phyloP scores from a whole-genome alignment of 208 protist species.

The Tetramitus jugosus region DNA sequence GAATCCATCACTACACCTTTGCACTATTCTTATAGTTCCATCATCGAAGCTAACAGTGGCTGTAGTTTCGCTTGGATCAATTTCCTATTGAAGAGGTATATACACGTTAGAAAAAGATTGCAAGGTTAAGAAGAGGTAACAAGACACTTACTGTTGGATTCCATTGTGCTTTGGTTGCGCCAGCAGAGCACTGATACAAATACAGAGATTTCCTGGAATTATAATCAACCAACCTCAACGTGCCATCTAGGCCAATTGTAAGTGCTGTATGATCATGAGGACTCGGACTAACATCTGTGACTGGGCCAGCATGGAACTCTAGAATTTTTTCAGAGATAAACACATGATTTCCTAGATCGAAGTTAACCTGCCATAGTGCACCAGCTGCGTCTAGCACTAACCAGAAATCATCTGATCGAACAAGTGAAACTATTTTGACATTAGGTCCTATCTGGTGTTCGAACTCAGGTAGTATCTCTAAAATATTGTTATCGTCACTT shows the following conservation, averaged over 20 bases:
- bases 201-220: constrained; percentile 50
- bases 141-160: constrained; percentile 23
- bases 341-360: constrained; percentile 31
- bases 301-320: constrained; percentile 72
- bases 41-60: constrained; percentile 67
- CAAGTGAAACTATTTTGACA: constrained; percentile 58
- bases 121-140: no score
- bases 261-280: constrained; percentile 61
- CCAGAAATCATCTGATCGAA: constrained; percentile 53
- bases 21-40: constrained; percentile 66
- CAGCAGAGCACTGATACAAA: constrained; percentile 27
- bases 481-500: constrained; percentile 60
- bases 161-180: constrained; percentile 30
- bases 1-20: constrained; percentile 35
- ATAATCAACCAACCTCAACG: constrained; percentile 77
- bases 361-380: constrained; percentile 43
- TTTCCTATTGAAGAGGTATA: no score
- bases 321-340: background rate
- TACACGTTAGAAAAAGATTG: no score
- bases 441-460: constrained; percentile 50
- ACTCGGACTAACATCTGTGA: constrained; percentile 65
- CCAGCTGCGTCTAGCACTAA: constrained; percentile 69
- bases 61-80: constrained; percentile 40
- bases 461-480: constrained; percentile 60
- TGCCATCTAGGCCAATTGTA: constrained; percentile 77